Conservation (phyloP, 1,284 basidiomycete species). For the Pterula multifida region DNA sequence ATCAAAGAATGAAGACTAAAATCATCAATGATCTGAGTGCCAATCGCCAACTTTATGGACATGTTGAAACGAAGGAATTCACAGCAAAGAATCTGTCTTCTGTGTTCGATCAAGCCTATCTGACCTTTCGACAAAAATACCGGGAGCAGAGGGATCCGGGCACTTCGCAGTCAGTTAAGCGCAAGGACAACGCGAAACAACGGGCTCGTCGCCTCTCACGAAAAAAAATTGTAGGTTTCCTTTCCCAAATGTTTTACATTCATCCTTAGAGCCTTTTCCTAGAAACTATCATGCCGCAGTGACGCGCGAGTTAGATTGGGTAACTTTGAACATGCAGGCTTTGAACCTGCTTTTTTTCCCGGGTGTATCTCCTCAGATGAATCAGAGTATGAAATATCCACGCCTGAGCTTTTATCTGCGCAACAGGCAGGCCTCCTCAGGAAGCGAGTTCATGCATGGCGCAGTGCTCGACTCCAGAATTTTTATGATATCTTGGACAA, state of each 20-base stretch:
- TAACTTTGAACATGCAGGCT: conserved; percentile 43
- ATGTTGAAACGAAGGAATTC: conserved; percentile 57
- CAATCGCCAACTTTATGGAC: conserved; percentile 41
- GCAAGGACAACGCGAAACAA: conserved; percentile 45
- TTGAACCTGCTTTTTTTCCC: conserved; percentile 53
- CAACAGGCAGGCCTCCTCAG: conserved; percentile 23
- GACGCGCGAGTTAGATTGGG: conserved; percentile 39
- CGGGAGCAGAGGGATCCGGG: conserved; percentile 39
- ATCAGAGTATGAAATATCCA: conserved; percentile 40
- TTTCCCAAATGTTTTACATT: background rate
- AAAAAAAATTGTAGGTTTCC: conserved; percentile 40
- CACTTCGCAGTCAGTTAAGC: conserved; percentile 28
- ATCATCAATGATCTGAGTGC: conserved; percentile 45
- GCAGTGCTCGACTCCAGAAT: conserved; percentile 43
- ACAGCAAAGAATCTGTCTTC: conserved; percentile 43
- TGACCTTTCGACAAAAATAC: conserved; percentile 55
- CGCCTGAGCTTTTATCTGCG: background rate
- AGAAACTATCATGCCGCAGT: conserved; percentile 58
- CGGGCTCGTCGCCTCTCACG: conserved; percentile 45
- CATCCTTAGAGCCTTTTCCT: conserved; percentile 7
- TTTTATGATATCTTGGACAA: conserved; percentile 50
- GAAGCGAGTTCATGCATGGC: conserved; percentile 47
- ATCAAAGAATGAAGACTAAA: conserved; percentile 54
- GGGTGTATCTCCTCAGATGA: conserved; percentile 76
- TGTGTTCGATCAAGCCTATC: conserved; percentile 59